These are phyloP conservation scores for Bruguiera sexangula DNA, from an alignment of 345 rosid genomes.

Conservation along the genomic window DNA sequence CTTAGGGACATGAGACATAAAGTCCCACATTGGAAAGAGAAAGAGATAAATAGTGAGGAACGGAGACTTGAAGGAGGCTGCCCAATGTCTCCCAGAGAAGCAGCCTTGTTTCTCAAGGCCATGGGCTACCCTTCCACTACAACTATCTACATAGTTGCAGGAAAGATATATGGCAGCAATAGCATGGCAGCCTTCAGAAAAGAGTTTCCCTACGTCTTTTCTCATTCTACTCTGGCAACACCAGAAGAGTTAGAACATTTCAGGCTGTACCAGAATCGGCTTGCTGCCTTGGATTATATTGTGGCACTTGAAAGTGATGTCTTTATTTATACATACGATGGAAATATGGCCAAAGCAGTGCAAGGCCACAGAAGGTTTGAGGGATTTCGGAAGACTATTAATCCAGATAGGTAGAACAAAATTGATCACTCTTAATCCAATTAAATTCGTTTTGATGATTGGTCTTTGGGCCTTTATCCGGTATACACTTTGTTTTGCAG, in stretches of 20 bases:
- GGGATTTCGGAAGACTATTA: slow-evolving; percentile 80
- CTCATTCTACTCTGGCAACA: slow-evolving; percentile 78
- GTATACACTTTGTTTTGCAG: slow-evolving; percentile 30
- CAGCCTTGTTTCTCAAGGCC: slow-evolving; percentile 87
- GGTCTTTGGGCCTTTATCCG: slow-evolving; percentile 1
- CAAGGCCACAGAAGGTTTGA: slow-evolving; percentile 87
- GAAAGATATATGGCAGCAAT: slow-evolving; percentile 71
- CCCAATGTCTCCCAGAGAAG: slow-evolving; percentile 98
- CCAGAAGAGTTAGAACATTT: slow-evolving; percentile 77
- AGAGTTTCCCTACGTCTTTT: slow-evolving; percentile 79
- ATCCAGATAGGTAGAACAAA: slow-evolving; percentile 64
- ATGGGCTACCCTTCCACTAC: slow-evolving; percentile 92
- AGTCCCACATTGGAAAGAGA: slow-evolving; percentile 95
- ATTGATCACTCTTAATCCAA: background rate
- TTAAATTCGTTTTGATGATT: background rate
- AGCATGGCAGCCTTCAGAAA: slow-evolving; percentile 72
- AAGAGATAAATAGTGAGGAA: slow-evolving; percentile 75
- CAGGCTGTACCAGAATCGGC: slow-evolving; percentile 71
- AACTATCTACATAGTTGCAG: slow-evolving; percentile 86
- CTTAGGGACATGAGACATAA: slow-evolving; percentile 74
- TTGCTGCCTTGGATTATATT: slow-evolving; percentile 86
- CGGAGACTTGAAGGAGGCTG: slow-evolving; percentile 83
- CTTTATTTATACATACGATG: slow-evolving; percentile 85
- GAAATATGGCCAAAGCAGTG: slow-evolving; percentile 97
- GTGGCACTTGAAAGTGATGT: slow-evolving; percentile 92